Evolutionary conservation across 2,329 filamentous ascomycete species (phyloP).

Genomic region (Fusarium mexicanum): DNA sequence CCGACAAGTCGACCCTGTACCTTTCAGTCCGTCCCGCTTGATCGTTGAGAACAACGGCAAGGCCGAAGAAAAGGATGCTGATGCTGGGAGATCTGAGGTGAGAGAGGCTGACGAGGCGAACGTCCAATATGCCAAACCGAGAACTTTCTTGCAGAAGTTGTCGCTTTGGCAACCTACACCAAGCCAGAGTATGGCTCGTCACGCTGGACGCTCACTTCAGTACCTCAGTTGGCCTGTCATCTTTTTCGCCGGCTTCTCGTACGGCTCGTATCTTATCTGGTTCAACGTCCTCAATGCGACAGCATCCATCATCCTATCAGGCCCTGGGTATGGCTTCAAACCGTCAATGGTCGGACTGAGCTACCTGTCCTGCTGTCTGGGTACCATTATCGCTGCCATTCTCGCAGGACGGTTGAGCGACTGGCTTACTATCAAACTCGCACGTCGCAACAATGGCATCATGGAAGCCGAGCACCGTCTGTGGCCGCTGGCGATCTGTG

Average conservation of each 20-base stretch:
- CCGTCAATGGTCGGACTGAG: conserved; percentile 52
- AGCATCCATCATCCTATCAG: conserved; percentile 52
- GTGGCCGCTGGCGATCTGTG: conserved; percentile 50
- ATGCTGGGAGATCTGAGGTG: conserved; percentile 2
- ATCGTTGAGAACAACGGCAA: conserved; percentile 10
- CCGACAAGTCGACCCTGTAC: neutral
- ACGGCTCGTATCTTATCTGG: conserved; percentile 54
- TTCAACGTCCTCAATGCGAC: conserved; percentile 58
- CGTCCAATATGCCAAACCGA: conserved; percentile 27
- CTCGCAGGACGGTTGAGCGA: conserved; percentile 50
- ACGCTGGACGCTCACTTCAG: conserved; percentile 50
- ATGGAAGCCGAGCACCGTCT: conserved; percentile 55
- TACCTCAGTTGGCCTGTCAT: conserved; percentile 54
- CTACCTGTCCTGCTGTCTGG: conserved; percentile 51
- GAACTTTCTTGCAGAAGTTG: conserved; percentile 56
- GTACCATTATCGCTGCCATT: conserved; percentile 44
- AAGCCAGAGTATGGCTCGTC: conserved; percentile 47
- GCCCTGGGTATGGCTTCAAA: conserved; percentile 51
- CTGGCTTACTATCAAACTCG: conserved; percentile 50
- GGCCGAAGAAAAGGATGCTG: neutral
- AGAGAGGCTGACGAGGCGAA: conserved; percentile 4
- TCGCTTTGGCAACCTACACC: conserved; percentile 51
- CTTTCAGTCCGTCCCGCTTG: neutral
- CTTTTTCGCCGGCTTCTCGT: conserved; percentile 55
- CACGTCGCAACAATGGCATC: conserved; percentile 53